phyloP scores from a whole-genome alignment of 83 land plant genomes.

The Larix sibirica region DNA sequence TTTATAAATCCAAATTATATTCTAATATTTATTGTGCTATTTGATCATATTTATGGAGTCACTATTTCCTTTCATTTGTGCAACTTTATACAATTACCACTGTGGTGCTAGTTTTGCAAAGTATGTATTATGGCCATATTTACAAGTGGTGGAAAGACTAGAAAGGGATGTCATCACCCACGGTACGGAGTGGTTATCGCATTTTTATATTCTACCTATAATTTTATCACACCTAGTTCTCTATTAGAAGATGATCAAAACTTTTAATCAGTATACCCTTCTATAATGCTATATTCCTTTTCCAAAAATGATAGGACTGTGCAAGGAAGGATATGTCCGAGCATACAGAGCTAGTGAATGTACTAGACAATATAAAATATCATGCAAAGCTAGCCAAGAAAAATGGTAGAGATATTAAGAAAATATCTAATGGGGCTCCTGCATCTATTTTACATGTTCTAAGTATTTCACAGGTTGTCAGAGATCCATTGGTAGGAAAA shows the following conservation, averaged over 20 bases:
- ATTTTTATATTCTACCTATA: too few species aligned
- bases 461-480: too few species aligned
- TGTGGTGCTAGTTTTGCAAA: conserved; percentile 34
- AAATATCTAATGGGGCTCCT: neutral
- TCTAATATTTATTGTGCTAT: neutral
- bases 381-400: neutral
- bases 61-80: neutral
- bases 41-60: neutral
- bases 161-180: too few species aligned
- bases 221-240: too few species aligned
- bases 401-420: neutral
- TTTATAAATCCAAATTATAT: too few species aligned
- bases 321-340: too few species aligned
- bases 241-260: too few species aligned
- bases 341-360: neutral
- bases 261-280: too few species aligned
- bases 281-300: too few species aligned
- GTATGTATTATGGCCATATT: conserved; percentile 11
- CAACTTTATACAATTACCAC: conserved; percentile 60
- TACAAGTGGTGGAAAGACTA: neutral
- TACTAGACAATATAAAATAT: too few species aligned
- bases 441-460: neutral
- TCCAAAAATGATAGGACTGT: too few species aligned
- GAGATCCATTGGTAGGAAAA: conserved; percentile 14
- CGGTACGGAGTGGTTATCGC: too few species aligned